Evolutionary conservation across 2,329 filamentous ascomycete genomes (phyloP), one percentile per base, ranked within the genome.

Genomic region (Pseudopithomyces maydicus): DNA sequence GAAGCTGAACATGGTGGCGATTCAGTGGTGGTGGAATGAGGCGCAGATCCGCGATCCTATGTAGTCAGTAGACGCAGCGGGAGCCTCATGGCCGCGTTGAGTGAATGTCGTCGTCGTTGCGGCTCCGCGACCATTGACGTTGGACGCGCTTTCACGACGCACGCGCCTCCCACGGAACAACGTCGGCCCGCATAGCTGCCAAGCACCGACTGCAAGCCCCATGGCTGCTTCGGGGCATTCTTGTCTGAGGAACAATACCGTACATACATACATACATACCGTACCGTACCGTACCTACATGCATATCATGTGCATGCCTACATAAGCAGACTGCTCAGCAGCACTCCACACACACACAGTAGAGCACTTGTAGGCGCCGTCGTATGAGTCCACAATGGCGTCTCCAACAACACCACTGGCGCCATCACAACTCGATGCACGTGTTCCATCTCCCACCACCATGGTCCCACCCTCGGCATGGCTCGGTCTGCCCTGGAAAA

Each of bases 1-100:
- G 79, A 98, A 97, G 64, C 90, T 96, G 82, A 99, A 98, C 95
- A 99, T 99, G 69, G 64, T 57, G 32, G 54, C 46, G 49, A 56
- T 42, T 51, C 49, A 23, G 26, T 8, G 22, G 45, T n/a, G 19
- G n/a, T 36, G 2, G 19, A 4, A 20, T n/a, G 17, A 38, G 6
- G 15, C 44, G n/a, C 39, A 20, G 22, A 23, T 49, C 8, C 42
- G 41, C 41, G 32, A 20, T 45, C 32, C 32, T 45, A 45, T 19
- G 36, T 3, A 26, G 22, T 19, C 29, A 22, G 19, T 22, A 20
- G 19, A 19, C n/a, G 14, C 20, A 23, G 41, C n/a, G 33, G 19
- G 14, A 23, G 41, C n/a, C 26, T 32, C 50, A 52, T 52, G 39
- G 41, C 15, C 41, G 38, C 26, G 22, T 23, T 42, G 35, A 11